phyloP scores from a whole-genome alignment of 1,284 basidiomycete species.

The Malassezia sp. region DNA sequence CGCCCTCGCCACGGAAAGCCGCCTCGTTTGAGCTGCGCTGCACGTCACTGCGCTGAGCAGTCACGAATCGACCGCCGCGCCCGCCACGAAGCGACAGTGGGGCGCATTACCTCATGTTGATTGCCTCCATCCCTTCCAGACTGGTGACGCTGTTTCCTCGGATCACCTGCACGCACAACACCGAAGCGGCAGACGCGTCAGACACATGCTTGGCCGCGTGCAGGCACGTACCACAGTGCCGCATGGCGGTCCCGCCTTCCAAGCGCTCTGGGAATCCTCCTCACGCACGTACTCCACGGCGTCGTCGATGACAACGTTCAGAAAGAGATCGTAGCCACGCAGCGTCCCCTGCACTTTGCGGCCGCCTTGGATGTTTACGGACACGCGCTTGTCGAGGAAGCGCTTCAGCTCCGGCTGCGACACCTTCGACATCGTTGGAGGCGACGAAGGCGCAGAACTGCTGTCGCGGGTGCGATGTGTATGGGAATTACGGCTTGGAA shows the following conservation, averaged over 20 bases:
- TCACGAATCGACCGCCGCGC: too few species aligned
- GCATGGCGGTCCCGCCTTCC: slow-evolving; percentile 33
- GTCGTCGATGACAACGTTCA: slow-evolving; percentile 95
- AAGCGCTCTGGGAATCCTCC: slow-evolving; percentile 63
- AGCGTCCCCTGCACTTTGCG: slow-evolving; percentile 90
- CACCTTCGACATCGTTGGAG: slow-evolving; percentile 33
- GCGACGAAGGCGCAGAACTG: background rate
- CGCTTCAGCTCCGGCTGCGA: slow-evolving; percentile 45
- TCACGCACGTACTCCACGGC: slow-evolving; percentile 69
- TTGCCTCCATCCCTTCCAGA: slow-evolving; percentile 37
- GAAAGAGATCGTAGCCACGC: slow-evolving; percentile 94
- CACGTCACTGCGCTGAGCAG: too few species aligned
- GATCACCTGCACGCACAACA: slow-evolving; percentile 24
- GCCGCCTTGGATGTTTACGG: slow-evolving; percentile 87
- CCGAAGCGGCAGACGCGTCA: background rate
- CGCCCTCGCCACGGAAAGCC: too few species aligned
- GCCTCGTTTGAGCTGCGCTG: too few species aligned
- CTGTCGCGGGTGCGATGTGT: background rate
- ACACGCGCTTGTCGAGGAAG: slow-evolving; percentile 98
- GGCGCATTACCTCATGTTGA: slow-evolving; percentile 29
- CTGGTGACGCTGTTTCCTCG: slow-evolving; percentile 45
- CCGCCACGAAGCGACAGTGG: too few species aligned
- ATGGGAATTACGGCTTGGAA: slow-evolving; percentile 3
- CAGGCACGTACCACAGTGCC: slow-evolving; percentile 39
- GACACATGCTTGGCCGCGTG: too few species aligned